These are phyloP conservation scores for Lecanicillium sp. DNA, from an alignment of 2,329 filamentous ascomycete genomes.

Conservation along the genomic window DNA sequence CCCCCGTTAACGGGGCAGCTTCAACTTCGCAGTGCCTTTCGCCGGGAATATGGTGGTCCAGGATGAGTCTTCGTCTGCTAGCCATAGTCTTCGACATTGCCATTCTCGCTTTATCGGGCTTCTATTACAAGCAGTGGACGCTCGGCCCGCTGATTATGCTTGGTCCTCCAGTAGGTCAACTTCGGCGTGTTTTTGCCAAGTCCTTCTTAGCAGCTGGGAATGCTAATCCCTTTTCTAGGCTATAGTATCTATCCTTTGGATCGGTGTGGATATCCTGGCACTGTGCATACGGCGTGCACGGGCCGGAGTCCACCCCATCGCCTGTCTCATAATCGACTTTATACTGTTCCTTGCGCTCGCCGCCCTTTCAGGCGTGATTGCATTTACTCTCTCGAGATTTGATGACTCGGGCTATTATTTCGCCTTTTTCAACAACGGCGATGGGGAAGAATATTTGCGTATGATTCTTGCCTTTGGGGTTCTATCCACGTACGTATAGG, in stretches of 20 bases:
- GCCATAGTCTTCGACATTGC: constrained; percentile 5
- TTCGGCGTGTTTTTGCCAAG: not conserved
- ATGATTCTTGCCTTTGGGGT: constrained; percentile 10
- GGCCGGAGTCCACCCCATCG: constrained; percentile 5
- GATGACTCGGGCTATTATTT: constrained; percentile 12
- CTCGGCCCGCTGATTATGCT: constrained; percentile 11
- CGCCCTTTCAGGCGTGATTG: constrained; percentile 10
- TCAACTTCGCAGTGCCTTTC: not conserved
- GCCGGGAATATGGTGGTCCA: constrained; percentile 6
- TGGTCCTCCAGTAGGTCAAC: constrained; percentile 10
- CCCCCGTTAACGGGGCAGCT: not conserved
- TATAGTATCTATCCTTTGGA: constrained; percentile 8
- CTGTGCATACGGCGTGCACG: constrained; percentile 2
- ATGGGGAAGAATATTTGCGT: constrained; percentile 7
- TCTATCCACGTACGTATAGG: constrained; percentile 10
- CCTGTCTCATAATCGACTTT: constrained; percentile 10
- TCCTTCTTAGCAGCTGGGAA: too few relatives aligned
- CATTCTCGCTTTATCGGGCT: constrained; percentile 6
- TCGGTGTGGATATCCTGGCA: constrained; percentile 6
- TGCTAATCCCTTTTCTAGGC: constrained; percentile 6
- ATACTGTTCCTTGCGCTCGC: constrained; percentile 9
- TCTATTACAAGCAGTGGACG: constrained; percentile 9
- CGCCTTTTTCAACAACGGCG: constrained; percentile 10
- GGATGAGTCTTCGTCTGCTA: constrained; percentile 8
- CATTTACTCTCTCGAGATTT: constrained; percentile 10